Base-by-base conservation (phyloP, 1,284 basidiomycete genomes). In the Calocybe gambosa region DNA sequence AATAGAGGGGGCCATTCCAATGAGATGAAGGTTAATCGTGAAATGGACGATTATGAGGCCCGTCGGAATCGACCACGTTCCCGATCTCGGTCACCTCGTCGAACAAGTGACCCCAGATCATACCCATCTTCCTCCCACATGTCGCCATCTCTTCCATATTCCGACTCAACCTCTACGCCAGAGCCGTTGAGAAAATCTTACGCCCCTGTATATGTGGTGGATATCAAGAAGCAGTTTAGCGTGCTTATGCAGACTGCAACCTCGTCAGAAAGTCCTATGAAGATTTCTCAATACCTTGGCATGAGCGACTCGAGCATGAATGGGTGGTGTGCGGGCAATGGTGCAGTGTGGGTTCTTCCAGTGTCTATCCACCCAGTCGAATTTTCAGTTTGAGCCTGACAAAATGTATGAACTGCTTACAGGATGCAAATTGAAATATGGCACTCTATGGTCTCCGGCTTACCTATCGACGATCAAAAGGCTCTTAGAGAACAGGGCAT, bases 321-420 rank as follows among this genome's bases (percentile, higher is more conserved):
- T 23, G 60, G 62, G 2, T 65, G 62, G 61, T 68, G 66, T 56
- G 68, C 69, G 19, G 69, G 68, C 1, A 69, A 70, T 28, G 68
- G 70, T 56, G 60, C 63, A 13, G 58, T 53, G 66, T 67, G 50
- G 50, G 62, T 53, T 10, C 15, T 34, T n/a, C 13, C 13, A 10
- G 5, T 10, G 13, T 5, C 10, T 5, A 9, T 5, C 25, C 9
- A 5, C 25, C 25, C 25, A n/a, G 21, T 23, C 21, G 10, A 10
- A 29, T 29, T 2, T 10, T 29, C 4, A 9, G 31, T 3, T 34
- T 3, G n/a, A 34, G n/a, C 31, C 31, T 15, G 6, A 15, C 31
- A 16, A n/a, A n/a, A n/a, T n/a, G n/a, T n/a, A n/a, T 16, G 3
- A 15, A 15, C n/a, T 16, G 4, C 31, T 31, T 26, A 12, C 38